Base-by-base conservation (phyloP, 2,329 filamentous ascomycete genomes). In the Cercospora beticola region DNA sequence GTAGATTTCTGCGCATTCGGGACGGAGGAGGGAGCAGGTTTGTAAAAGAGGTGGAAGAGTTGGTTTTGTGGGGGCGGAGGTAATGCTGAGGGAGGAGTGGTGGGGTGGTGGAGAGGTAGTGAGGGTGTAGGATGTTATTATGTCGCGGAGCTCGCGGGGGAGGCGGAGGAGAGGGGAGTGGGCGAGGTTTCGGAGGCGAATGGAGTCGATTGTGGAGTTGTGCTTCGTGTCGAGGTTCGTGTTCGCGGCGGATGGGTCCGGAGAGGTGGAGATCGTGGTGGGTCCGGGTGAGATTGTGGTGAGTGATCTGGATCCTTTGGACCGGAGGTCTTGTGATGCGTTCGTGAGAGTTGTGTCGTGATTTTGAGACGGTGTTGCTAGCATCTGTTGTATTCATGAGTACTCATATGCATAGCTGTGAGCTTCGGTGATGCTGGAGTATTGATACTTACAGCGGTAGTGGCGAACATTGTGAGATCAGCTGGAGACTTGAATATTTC, bases 121-220 rank as follows among this genome's bases (percentile, higher is more conserved):
- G 12, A 59, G 56, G 30, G 56, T 59, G 59, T 49, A 62, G 31
- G 30, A 52, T 10, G 54, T 61, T 23, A 65, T 68, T 18, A 68
- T 46, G 58, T 68, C 63, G 18, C 67, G 67, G 12, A 68, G 67
- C 54, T 68, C 67, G 30, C 67, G 57, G 12, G 67, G 67, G 4
- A 68, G 67, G 8, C 52, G 67, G 18, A 68, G 67, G 12, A 68
- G 63, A 12, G 40, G 62, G 5, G 62, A 68, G 18, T 52, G 10
- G n/a, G n/a, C 14, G 36, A 57, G 56, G 28, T 68, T 68, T 33
- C 26, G 62, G 33, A 36, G 30, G 62, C 62, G 62, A 23, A 65
- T 26, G 33, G 31, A 31, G 49, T 26, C 9, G 28, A 58, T 57
- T 43, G 36, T n/a, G 36, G 36, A n/a, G 36, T 43, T 8, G 16